phyloP scores from a whole-genome alignment of 2,329 filamentous ascomycete genomes.

The Thelonectria rubi region DNA sequence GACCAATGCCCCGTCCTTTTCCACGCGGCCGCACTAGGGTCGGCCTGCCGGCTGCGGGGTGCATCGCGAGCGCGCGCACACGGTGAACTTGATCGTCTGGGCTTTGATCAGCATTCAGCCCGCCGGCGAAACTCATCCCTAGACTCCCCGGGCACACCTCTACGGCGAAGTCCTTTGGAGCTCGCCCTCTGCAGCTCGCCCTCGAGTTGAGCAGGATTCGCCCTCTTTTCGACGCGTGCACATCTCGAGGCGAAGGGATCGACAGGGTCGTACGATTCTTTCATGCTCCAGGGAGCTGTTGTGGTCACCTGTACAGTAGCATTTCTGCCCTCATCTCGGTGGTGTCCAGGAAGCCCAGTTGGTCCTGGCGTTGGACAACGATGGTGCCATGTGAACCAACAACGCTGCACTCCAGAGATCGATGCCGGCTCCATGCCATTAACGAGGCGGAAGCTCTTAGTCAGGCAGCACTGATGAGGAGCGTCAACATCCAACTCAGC shows the following conservation, averaged over 20 bases:
- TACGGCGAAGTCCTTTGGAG: background rate
- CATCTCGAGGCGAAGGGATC: background rate
- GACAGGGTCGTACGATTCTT: background rate
- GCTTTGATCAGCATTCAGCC: slow-evolving; percentile 2
- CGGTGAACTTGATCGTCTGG: slow-evolving; percentile 32
- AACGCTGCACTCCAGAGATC: background rate
- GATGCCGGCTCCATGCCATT: slow-evolving; percentile 12
- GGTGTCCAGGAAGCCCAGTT: background rate
- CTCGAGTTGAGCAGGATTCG: too few relatives aligned
- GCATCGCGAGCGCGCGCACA: slow-evolving; percentile 22
- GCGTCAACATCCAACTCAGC: background rate
- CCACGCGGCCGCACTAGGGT: slow-evolving; percentile 26
- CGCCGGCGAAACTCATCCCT: background rate
- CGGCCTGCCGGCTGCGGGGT: slow-evolving; percentile 33
- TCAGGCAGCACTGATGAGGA: background rate
- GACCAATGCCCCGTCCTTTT: slow-evolving; percentile 2
- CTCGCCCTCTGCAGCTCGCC: too few relatives aligned
- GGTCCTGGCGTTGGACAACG: background rate
- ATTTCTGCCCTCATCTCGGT: background rate
- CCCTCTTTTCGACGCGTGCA: too few relatives aligned
- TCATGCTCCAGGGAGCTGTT: background rate
- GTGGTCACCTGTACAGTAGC: background rate
- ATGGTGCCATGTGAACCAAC: slow-evolving; percentile 19
- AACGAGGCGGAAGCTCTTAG: slow-evolving; percentile 10
- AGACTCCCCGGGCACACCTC: background rate